Evolutionary conservation across 1,284 basidiomycete species (phyloP).

Genomic region (Phellopilus nigrolimitatus): DNA sequence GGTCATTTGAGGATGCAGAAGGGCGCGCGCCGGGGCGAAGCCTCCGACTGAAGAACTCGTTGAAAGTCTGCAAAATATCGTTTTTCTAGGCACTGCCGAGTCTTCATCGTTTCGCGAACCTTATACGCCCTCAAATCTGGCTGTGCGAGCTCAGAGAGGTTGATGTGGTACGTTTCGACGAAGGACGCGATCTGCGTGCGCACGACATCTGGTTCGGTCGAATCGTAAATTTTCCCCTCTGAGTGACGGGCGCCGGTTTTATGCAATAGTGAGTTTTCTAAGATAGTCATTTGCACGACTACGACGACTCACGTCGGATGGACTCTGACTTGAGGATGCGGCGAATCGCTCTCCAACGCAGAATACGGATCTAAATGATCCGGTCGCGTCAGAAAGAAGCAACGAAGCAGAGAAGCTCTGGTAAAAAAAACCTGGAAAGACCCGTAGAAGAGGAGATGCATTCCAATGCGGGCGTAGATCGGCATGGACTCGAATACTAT

Average conservation of each 20-base stretch:
- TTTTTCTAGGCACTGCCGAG: not conserved
- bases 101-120: slow-evolving; percentile 10
- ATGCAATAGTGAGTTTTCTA: too few relatives aligned
- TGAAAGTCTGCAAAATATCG: slow-evolving; percentile 40
- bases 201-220: slow-evolving; percentile 23
- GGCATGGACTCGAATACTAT: slow-evolving; percentile 48
- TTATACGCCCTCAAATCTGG: slow-evolving; percentile 37
- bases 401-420: not conserved
- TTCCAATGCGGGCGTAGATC: slow-evolving; percentile 36
- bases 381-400: slow-evolving; percentile 8
- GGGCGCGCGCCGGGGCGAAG: slow-evolving; percentile 44
- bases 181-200: slow-evolving; percentile 41
- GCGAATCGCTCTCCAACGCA: slow-evolving; percentile 36
- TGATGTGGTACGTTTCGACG: slow-evolving; percentile 45
- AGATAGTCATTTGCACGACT: not conserved
- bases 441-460: slow-evolving; percentile 42
- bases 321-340: slow-evolving; percentile 40
- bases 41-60: slow-evolving; percentile 50
- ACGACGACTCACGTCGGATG: slow-evolving; percentile 35
- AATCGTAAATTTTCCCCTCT: slow-evolving; percentile 29
- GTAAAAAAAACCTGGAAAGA: slow-evolving; percentile 16
- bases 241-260: not conserved
- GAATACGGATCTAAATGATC: slow-evolving; percentile 28
- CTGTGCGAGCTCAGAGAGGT: slow-evolving; percentile 39
- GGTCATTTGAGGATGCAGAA: slow-evolving; percentile 38